These are phyloP conservation scores for Phytophthora vignae DNA, from an alignment of 352 stramenopile genomes.

Conservation along the genomic window DNA sequence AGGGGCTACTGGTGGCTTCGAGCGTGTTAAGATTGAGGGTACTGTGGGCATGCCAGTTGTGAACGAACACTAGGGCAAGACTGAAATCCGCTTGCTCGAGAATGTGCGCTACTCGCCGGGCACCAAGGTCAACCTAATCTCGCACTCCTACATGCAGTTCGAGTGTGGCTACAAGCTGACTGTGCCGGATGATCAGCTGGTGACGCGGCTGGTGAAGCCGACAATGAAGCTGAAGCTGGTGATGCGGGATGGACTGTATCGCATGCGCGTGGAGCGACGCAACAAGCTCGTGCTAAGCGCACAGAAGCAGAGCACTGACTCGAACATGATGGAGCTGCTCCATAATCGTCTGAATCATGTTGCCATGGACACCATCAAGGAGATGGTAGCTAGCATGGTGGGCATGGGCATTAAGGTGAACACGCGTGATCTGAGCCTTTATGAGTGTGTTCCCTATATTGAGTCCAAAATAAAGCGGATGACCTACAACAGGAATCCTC, in stretches of 20 bases:
- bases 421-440: no score
- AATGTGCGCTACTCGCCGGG: slow-evolving; percentile 10
- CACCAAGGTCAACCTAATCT: slow-evolving; percentile 9
- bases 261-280: neutral
- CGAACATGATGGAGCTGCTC: slow-evolving; percentile 1
- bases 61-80: neutral
- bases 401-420: slow-evolving; percentile 2
- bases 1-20: neutral
- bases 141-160: slow-evolving; percentile 11
- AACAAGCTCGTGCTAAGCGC: slow-evolving; percentile 1
- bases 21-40: neutral
- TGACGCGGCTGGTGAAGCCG: slow-evolving; percentile 7
- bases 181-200: neutral
- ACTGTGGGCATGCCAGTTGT: neutral
- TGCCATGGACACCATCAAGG: no score
- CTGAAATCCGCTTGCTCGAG: slow-evolving; percentile 2
- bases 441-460: neutral
- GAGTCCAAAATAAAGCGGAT: slow-evolving; percentile 5
- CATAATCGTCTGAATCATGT: slow-evolving; percentile 4
- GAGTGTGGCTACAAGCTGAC: slow-evolving; percentile 5
- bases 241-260: neutral
- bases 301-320: neutral
- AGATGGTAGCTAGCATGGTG: neutral
- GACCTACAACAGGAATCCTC: neutral
- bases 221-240: slow-evolving; percentile 5